phyloP scores from a whole-genome alignment of 768 basidiomycete species.

The Exsudoporus frostii region DNA sequence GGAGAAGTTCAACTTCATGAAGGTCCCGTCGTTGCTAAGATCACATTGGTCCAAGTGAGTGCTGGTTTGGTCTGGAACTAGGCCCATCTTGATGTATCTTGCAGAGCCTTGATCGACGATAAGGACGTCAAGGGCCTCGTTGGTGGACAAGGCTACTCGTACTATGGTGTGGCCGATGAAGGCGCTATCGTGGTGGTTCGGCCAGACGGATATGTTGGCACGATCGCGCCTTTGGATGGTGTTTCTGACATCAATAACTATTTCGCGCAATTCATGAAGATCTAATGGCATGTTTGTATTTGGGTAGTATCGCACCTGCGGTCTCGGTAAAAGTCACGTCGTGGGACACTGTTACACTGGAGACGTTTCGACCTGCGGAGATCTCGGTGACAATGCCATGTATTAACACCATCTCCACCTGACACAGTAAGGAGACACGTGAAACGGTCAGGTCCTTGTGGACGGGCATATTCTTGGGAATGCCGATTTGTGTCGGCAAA shows the following conservation, averaged over 20 bases:
- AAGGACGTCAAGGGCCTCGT: slow-evolving; percentile 38
- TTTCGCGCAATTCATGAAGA: slow-evolving; percentile 43
- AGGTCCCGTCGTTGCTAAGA: slow-evolving; percentile 33
- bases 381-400: background rate
- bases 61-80: background rate
- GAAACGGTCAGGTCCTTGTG: background rate
- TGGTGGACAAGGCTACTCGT: slow-evolving; percentile 55
- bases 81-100: background rate
- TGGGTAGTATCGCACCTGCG: background rate
- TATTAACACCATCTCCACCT: background rate
- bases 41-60: slow-evolving; percentile 44
- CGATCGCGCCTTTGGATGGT: slow-evolving; percentile 46
- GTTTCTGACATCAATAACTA: slow-evolving; percentile 40
- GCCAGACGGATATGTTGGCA: slow-evolving; percentile 55
- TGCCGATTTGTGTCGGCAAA: too few relatives aligned
- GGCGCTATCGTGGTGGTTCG: slow-evolving; percentile 32
- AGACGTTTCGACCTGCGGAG: background rate
- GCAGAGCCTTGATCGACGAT: slow-evolving; percentile 62
- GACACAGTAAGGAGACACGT: background rate
- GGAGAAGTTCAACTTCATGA: slow-evolving; percentile 29
- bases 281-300: background rate
- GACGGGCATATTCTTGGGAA: background rate
- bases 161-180: slow-evolving; percentile 42
- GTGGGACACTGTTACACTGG: background rate
- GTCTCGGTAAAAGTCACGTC: background rate